These are phyloP conservation scores for Perilla frutescens DNA, from an alignment of 257 asterid species.

Conservation along the genomic window DNA sequence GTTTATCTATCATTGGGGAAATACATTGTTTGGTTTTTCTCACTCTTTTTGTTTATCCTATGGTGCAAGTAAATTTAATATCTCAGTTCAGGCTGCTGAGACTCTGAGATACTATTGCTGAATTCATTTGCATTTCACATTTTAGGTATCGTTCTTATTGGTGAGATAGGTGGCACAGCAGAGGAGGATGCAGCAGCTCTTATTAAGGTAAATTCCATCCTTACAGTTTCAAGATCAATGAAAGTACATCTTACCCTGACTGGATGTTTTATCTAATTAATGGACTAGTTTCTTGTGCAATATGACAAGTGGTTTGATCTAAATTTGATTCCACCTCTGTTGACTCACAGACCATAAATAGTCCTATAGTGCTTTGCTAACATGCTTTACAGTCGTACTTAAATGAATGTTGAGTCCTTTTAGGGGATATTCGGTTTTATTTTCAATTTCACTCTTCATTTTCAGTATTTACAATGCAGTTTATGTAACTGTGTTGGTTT, in stretches of 20 bases:
- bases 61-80: not conserved
- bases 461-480: too few relatives aligned
- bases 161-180: slow-evolving; percentile 99
- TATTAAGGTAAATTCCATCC: slow-evolving; percentile 61
- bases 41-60: not conserved
- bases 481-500: too few relatives aligned
- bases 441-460: too few relatives aligned
- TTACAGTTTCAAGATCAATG: slow-evolving; percentile 23
- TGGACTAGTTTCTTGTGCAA: slow-evolving; percentile 14
- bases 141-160: slow-evolving; percentile 89
- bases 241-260: not conserved
- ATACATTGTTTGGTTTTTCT: not conserved
- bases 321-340: not conserved
- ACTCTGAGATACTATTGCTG: slow-evolving; percentile 16
- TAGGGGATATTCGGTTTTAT: not conserved
- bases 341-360: not conserved
- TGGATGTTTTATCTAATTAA: slow-evolving; percentile 7
- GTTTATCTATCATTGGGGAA: slow-evolving; percentile 8
- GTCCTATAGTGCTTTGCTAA: slow-evolving; percentile 13
- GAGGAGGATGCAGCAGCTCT: slow-evolving; percentile 99
- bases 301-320: slow-evolving; percentile 2
- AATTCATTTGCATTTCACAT: slow-evolving; percentile 31
- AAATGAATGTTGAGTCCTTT: too few relatives aligned
- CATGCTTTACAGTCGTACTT: not conserved
- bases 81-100: slow-evolving; percentile 1